phyloP scores from a whole-genome alignment of 495 filamentous ascomycete species.

The Physcia stellaris region DNA sequence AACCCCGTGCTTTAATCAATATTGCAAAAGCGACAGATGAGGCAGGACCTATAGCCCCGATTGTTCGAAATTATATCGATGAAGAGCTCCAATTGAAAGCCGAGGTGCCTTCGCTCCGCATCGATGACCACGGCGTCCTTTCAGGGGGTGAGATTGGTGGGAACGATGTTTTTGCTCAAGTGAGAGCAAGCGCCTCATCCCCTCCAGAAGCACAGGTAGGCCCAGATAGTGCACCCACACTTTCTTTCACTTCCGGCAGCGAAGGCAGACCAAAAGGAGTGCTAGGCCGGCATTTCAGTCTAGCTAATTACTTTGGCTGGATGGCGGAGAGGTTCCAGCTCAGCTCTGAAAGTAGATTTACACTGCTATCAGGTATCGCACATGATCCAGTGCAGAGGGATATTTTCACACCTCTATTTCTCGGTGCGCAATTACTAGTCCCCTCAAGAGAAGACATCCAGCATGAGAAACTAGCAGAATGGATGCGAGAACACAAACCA shows the following conservation, averaged over 20 bases:
- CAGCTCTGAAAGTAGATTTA: conserved; percentile 61
- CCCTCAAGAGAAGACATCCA: conserved; percentile 76
- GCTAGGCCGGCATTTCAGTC: conserved; percentile 68
- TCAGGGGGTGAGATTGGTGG: conserved; percentile 50
- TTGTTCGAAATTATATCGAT: conserved; percentile 62
- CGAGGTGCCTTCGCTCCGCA: conserved; percentile 60
- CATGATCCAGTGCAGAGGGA: conserved; percentile 78
- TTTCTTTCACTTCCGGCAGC: conserved; percentile 75
- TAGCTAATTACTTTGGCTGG: conserved; percentile 84
- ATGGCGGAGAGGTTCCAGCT: conserved; percentile 77
- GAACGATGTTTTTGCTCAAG: conserved; percentile 50
- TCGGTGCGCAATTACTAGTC: conserved; percentile 43
- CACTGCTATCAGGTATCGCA: conserved; percentile 63
- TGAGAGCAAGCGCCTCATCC: conserved; percentile 36
- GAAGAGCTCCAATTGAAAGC: conserved; percentile 59
- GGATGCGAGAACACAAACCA: conserved; percentile 68
- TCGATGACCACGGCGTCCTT: conserved; percentile 63
- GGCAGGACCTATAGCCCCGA: conserved; percentile 51
- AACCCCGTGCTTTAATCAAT: conserved; percentile 62
- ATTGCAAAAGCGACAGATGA: conserved; percentile 71
- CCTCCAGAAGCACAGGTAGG: conserved; percentile 70
- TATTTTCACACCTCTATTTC: conserved; percentile 79
- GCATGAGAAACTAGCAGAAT: conserved; percentile 79
- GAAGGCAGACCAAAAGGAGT: conserved; percentile 85
- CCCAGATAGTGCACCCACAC: conserved; percentile 73